Evolutionary conservation across 75 land plant species (phyloP), one percentile per base, ranked within the genome.

Genomic region (Picea sitchensis): DNA sequence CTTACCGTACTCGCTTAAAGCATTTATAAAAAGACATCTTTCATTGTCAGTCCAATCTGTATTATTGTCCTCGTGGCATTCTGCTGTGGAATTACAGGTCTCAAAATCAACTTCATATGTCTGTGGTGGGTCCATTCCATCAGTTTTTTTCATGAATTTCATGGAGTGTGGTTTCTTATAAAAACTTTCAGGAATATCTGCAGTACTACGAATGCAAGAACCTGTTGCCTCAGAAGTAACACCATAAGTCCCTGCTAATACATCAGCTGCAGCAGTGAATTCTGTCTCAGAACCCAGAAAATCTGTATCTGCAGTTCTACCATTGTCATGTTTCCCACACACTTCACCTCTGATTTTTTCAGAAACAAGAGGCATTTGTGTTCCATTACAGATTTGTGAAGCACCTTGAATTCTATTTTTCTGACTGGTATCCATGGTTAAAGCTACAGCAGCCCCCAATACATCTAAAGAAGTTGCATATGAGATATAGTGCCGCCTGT

Each of bases 21-120:
- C 99, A 74, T 79, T 83, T 13, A 92, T 78, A 76, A 96, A 94
- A 14, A 89, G 15, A 11, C 90, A 84, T 54, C 89, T 94, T 76
- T 96, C 99, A 65, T 78, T 86, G 83, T 96, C 99, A 34, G 91
- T 94, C 99, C 99, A 96, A 71, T 92, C 88, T 36, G 78, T 20
- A 62, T 84, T 87, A 80, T 86, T 44, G 26, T 90, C 88, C 31
- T 78, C 89, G 79, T 73, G 87, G 47, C 89, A 85, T 36, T 88
- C 91, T 77, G 87, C 91, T 5, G 91, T 20, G 64, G 23, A 86
- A 57, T 82, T 78, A n/a, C 85, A 76, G 34, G 73, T 86, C 63
- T 91, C 88, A 86, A 81, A 86, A 81, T 68, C 75, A 72, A 82
- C 85, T 57, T 85, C 93, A 75, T 85, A 74, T 30, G 80, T 81